These are phyloP conservation scores for Ophiocordyceps sinensis DNA, from an alignment of 2,329 filamentous ascomycete species.

Conservation along the genomic window DNA sequence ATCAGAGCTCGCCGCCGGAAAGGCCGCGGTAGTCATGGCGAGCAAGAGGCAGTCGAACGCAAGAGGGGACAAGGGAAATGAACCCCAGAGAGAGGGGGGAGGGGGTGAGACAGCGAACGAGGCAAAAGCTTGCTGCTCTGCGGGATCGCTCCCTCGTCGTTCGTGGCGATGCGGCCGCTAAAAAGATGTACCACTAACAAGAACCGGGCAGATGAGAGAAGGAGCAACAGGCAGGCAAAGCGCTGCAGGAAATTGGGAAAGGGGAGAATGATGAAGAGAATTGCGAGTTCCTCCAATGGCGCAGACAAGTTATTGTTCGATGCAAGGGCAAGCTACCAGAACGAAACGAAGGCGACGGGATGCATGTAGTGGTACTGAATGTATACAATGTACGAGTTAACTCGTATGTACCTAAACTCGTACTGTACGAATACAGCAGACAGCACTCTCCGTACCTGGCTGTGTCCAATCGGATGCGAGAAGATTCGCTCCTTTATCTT, in stretches of 20 bases:
- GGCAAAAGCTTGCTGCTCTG: not conserved
- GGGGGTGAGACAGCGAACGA: not conserved
- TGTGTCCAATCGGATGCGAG: too few species aligned
- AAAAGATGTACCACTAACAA: not conserved
- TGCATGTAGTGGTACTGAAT: not conserved
- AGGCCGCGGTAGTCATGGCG: conserved; percentile 15
- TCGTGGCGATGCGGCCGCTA: not conserved
- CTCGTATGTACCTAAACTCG: too few species aligned
- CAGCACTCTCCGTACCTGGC: too few species aligned
- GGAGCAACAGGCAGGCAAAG: not conserved
- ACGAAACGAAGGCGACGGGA: not conserved
- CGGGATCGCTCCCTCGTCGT: not conserved
- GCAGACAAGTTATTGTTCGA: not conserved
- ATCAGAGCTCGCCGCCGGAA: conserved; percentile 8
- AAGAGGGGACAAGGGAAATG: not conserved
- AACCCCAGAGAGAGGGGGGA: not conserved
- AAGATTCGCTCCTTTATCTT: too few species aligned
- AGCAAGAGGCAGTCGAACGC: not conserved
- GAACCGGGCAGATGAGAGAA: not conserved
- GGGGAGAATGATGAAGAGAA: not conserved
- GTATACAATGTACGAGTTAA: too few species aligned
- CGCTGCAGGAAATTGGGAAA: not conserved
- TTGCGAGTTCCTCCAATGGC: not conserved
- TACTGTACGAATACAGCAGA: too few species aligned
- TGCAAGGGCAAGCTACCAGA: not conserved